These are phyloP conservation scores for Rubus idaeus DNA, from an alignment of 306 rosid species.

Conservation along the genomic window DNA sequence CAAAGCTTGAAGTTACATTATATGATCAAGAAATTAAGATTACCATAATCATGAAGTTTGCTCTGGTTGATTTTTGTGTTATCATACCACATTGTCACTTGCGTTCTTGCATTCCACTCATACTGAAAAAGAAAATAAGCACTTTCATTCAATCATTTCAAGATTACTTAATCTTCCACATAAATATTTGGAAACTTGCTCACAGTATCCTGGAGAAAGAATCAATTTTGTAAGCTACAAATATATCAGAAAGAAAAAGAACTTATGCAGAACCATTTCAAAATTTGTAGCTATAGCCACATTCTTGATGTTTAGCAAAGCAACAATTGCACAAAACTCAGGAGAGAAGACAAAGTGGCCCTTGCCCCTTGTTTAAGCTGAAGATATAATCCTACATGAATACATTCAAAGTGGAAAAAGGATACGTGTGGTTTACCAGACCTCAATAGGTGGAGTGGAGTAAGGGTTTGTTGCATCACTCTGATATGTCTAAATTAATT, in stretches of 20 bases:
- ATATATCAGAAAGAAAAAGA: no score
- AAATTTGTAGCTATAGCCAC: neutral
- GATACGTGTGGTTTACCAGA: slow-evolving; percentile 12
- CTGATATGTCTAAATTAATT: neutral
- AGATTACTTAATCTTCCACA: neutral
- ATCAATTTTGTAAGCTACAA: neutral
- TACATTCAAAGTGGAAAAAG: neutral
- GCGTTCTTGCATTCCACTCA: slow-evolving; percentile 98
- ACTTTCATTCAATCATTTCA: neutral
- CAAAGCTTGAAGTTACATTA: slow-evolving; percentile 1
- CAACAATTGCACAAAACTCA: neutral
- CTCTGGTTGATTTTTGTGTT: slow-evolving; percentile 67
- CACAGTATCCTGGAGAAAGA: neutral
- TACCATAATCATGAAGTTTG: slow-evolving; percentile 94
- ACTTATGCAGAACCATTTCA: neutral
- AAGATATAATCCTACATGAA: neutral
- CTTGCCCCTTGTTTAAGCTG: neutral
- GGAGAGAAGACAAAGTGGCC: neutral
- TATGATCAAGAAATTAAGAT: slow-evolving; percentile 5
- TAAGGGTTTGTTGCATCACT: neutral
- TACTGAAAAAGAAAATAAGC: slow-evolving; percentile 45
- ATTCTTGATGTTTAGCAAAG: slow-evolving; percentile 2
- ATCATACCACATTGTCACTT: slow-evolving; percentile 95
- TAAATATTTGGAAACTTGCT: neutral
- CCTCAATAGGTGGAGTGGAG: neutral